These are phyloP conservation scores for Chenopodium quinoa DNA, from an alignment of 148 eudicot species.

Conservation along the genomic window DNA sequence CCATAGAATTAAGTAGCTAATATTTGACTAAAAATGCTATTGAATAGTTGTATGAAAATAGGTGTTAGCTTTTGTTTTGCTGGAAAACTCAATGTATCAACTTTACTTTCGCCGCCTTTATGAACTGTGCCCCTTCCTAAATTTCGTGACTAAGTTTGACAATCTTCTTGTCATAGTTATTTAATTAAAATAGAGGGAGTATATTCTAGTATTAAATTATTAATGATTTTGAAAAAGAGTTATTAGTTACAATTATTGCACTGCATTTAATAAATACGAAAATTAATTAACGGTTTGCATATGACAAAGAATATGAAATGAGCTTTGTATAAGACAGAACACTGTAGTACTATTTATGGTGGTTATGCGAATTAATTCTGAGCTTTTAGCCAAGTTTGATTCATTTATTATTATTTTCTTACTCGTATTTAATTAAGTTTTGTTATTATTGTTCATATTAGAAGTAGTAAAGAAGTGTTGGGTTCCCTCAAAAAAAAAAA, in stretches of 20 bases:
- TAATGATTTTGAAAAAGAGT: too few relatives aligned
- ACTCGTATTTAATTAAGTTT: too few relatives aligned
- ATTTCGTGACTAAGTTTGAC: background rate
- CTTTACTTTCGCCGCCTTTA: constrained; percentile 10
- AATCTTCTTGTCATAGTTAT: background rate
- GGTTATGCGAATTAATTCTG: background rate
- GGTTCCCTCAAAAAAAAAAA: too few relatives aligned
- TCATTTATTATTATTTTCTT: too few relatives aligned
- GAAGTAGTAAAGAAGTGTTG: too few relatives aligned
- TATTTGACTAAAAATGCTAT: constrained; percentile 8
- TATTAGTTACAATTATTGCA: background rate
- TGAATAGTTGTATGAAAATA: background rate
- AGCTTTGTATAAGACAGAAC: background rate
- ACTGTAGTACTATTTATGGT: background rate
- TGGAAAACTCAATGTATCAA: background rate
- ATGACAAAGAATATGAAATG: background rate
- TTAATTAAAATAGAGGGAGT: too few relatives aligned
- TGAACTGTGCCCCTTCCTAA: background rate
- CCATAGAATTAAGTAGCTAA: background rate
- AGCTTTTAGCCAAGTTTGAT: background rate
- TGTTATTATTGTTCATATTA: too few relatives aligned
- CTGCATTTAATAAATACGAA: background rate
- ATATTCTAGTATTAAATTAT: too few relatives aligned
- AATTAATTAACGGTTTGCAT: background rate
- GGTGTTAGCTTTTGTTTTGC: background rate